These are phyloP conservation scores for Acanthamoeba healyi DNA, from an alignment of 208 protist species.

Conservation along the genomic window DNA sequence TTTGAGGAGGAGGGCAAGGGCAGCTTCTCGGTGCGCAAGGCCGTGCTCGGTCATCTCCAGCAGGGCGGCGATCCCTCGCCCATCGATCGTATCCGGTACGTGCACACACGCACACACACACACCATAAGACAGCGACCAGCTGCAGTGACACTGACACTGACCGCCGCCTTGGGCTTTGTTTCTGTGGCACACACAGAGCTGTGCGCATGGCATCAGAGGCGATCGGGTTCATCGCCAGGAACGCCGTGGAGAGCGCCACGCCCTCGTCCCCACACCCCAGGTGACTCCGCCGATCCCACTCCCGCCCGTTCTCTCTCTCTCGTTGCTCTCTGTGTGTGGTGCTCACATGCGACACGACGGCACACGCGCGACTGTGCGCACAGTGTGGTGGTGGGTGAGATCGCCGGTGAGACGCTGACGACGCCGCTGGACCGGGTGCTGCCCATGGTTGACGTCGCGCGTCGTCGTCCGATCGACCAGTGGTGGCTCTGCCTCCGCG, in stretches of 20 bases:
- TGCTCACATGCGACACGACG: not conserved
- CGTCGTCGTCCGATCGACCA: not conserved
- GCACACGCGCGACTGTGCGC: not conserved
- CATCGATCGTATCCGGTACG: slow-evolving; percentile 82
- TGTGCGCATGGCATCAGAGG: not conserved
- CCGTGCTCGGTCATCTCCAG: slow-evolving; percentile 86
- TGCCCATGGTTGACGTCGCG: slow-evolving; percentile 10
- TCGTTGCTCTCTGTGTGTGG: too few species aligned
- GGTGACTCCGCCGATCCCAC: not conserved
- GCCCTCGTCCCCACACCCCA: not conserved
- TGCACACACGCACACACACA: not conserved
- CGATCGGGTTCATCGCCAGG: not conserved
- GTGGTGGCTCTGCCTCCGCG: slow-evolving; percentile 15
- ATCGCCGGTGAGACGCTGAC: slow-evolving; percentile 38
- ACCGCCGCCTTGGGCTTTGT: too few species aligned
- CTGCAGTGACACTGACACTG: too few species aligned
- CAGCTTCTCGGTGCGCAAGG: slow-evolving; percentile 80
- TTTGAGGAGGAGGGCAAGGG: slow-evolving; percentile 83
- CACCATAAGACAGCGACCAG: too few species aligned
- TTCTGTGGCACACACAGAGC: not conserved
- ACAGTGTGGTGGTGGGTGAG: slow-evolving; percentile 21
- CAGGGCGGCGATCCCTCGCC: slow-evolving; percentile 85
- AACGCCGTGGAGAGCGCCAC: not conserved
- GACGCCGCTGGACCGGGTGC: slow-evolving; percentile 23
- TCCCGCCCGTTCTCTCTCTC: too few species aligned